Conservation (phyloP, 257 asterid genomes). For the Ligustrum vulgare region DNA sequence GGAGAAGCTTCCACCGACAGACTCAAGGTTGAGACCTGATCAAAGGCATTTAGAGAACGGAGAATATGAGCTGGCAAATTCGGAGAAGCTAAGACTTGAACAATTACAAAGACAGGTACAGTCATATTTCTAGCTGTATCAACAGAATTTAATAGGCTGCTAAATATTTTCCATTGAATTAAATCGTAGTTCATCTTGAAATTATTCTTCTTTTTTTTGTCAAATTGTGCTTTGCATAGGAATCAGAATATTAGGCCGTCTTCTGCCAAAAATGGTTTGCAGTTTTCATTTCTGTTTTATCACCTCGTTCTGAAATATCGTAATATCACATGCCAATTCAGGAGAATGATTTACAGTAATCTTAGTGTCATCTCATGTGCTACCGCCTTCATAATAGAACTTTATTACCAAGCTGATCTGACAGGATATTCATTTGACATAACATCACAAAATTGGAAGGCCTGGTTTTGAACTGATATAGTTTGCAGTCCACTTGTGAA, state of each 20-base stretch:
- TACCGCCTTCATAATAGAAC: not conserved
- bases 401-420: slow-evolving; percentile 1
- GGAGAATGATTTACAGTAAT: not conserved
- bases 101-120: slow-evolving; percentile 96
- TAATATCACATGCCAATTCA: not conserved
- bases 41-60: slow-evolving; percentile 97
- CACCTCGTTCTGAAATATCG: not conserved
- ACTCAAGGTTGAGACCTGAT: slow-evolving; percentile 94
- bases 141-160: slow-evolving; percentile 15
- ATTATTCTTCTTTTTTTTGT: slow-evolving; percentile 5
- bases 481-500: not conserved
- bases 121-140: not conserved
- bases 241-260: not conserved
- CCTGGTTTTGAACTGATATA: not conserved
- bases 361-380: not conserved
- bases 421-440: not conserved
- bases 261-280: not conserved
- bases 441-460: not conserved
- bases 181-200: slow-evolving; percentile 4
- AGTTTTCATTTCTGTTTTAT: not conserved
- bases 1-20: slow-evolving; percentile 89
- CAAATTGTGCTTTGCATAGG: not conserved
- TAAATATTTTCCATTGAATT: slow-evolving; percentile 5
- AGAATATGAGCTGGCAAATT: slow-evolving; percentile 88
- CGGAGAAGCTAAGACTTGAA: slow-evolving; percentile 96